These are phyloP conservation scores for Paraconiothyrium sp. DNA, from an alignment of 2,329 filamentous ascomycete genomes.

Conservation along the genomic window DNA sequence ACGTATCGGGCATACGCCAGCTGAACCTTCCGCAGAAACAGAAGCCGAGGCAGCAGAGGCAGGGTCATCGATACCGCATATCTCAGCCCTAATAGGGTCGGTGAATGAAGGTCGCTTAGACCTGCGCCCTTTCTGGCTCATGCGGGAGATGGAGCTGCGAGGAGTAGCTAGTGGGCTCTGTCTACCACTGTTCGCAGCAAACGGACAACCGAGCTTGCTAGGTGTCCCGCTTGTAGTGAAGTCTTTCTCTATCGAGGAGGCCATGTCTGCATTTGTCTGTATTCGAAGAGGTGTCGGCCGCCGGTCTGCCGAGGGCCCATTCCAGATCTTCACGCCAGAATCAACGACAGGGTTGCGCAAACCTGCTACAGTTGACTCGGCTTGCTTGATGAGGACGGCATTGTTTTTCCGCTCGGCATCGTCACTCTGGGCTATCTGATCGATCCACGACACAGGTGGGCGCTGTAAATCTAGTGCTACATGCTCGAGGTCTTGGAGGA, in stretches of 20 bases:
- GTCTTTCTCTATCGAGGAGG: conserved; percentile 76
- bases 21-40: conserved; percentile 49
- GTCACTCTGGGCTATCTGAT: conserved; percentile 46
- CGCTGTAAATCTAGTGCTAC: conserved; percentile 40
- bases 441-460: conserved; percentile 43
- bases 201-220: conserved; percentile 83
- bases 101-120: conserved; percentile 54
- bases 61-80: conserved; percentile 55
- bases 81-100: conserved; percentile 54
- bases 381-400: conserved; percentile 46
- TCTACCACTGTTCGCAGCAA: conserved; percentile 64
- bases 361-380: conserved; percentile 42
- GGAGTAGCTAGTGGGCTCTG: conserved; percentile 55
- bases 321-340: conserved; percentile 54
- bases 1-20: conserved; percentile 87
- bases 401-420: conserved; percentile 46
- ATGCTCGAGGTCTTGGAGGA: conserved; percentile 51
- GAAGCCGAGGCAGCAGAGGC: conserved; percentile 61
- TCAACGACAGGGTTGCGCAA: conserved; percentile 35
- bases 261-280: conserved; percentile 47
- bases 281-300: conserved; percentile 32
- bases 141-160: conserved; percentile 51
- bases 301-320: conserved; percentile 46
- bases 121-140: conserved; percentile 46
- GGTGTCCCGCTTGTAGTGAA: conserved; percentile 88